Evolutionary conservation across 192 early-diverging fungal genomes (phyloP).

Genomic region (Radiomyces spectabilis): DNA sequence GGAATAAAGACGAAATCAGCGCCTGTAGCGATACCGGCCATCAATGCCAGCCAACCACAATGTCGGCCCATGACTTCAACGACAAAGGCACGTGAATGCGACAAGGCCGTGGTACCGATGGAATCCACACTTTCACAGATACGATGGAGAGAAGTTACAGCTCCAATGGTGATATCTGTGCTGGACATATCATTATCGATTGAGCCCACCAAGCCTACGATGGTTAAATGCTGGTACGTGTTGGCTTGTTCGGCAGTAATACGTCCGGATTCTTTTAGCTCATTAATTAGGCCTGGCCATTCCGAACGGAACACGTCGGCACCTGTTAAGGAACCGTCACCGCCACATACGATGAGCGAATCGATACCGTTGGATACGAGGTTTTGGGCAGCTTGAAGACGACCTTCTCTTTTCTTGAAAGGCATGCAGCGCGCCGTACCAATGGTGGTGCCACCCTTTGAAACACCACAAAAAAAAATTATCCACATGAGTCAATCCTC

Average conservation of each 20-base stretch:
- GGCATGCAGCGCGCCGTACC: constrained; percentile 86
- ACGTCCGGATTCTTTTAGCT: constrained; percentile 47
- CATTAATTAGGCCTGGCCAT: constrained; percentile 77
- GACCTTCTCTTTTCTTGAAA: constrained; percentile 83
- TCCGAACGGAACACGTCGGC: constrained; percentile 86
- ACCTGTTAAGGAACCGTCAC: constrained; percentile 94
- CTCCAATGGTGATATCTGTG: constrained; percentile 96
- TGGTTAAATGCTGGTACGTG: constrained; percentile 65
- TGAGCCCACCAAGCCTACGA: constrained; percentile 93
- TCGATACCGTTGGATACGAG: constrained; percentile 91
- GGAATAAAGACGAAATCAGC: constrained; percentile 97
- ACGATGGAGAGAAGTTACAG: constrained; percentile 85
- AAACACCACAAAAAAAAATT: background rate
- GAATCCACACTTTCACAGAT: constrained; percentile 95
- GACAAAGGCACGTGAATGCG: constrained; percentile 94
- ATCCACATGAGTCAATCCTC: background rate
- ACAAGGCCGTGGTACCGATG: constrained; percentile 83
- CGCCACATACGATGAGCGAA: constrained; percentile 89
- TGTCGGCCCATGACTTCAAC: constrained; percentile 98
- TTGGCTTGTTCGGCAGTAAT: constrained; percentile 55
- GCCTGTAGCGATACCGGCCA: constrained; percentile 76
- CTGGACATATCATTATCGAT: constrained; percentile 93
- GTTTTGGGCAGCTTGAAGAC: constrained; percentile 76
- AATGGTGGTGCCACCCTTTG: constrained; percentile 85
- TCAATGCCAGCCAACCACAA: constrained; percentile 91